Evolutionary conservation across 345 rosid genomes (phyloP).

Genomic region (Melaleuca alternifolia): DNA sequence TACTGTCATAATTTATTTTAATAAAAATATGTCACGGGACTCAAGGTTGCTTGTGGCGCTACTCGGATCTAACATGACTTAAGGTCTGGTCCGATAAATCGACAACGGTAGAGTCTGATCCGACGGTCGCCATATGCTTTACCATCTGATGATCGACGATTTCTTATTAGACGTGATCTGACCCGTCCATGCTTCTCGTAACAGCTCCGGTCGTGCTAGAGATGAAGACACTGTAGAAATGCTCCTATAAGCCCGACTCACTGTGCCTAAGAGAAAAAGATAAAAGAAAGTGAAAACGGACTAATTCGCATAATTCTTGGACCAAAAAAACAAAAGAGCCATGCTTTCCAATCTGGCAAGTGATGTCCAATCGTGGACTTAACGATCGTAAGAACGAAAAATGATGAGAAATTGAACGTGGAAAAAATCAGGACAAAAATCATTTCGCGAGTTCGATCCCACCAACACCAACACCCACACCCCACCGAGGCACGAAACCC

Average conservation of each 20-base stretch:
- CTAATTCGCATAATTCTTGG: not conserved
- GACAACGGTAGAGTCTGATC: not conserved
- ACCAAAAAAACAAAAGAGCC: not conserved
- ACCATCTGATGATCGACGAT: no score
- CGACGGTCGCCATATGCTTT: not conserved
- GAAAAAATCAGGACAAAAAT: not conserved
- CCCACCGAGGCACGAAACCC: not conserved
- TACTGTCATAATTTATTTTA: not conserved
- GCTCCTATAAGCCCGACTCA: no score
- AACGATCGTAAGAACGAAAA: not conserved
- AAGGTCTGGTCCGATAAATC: not conserved
- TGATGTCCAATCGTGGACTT: not conserved
- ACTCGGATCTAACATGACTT: not conserved
- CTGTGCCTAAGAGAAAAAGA: no score
- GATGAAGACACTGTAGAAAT: no score
- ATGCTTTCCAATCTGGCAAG: not conserved
- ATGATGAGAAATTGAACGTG: not conserved
- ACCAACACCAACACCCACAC: not conserved
- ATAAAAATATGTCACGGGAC: not conserved
- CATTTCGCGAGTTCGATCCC: not conserved
- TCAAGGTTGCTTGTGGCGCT: not conserved
- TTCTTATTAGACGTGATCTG: no score
- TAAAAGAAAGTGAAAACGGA: no score
- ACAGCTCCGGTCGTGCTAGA: no score
- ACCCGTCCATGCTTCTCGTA: no score